phyloP scores from a whole-genome alignment of 768 basidiomycete genomes.

The Thelephora aurantiotincta region DNA sequence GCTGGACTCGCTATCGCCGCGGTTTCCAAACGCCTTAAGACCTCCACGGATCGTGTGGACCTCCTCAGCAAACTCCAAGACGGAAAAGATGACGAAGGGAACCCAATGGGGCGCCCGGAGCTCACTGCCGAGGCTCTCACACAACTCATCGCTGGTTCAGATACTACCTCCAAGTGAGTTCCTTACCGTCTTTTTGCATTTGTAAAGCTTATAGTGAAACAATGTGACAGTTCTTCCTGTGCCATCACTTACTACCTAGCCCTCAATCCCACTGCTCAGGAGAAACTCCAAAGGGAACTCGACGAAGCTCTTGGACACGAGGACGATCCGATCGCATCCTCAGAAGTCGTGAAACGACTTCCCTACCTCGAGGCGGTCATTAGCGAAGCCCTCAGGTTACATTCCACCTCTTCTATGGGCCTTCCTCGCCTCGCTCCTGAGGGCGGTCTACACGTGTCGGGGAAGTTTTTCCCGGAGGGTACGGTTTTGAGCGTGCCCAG shows the following conservation, averaged over 20 bases:
- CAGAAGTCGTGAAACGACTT: slow-evolving; percentile 56
- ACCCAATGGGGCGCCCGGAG: slow-evolving; percentile 5
- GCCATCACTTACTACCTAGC: slow-evolving; percentile 82
- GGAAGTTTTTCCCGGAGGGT: slow-evolving; percentile 54
- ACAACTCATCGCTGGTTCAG: slow-evolving; percentile 9
- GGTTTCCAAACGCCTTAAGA: too few species aligned
- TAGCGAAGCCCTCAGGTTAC: slow-evolving; percentile 73
- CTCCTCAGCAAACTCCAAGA: slow-evolving; percentile 6
- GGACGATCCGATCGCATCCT: slow-evolving; percentile 50
- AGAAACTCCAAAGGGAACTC: slow-evolving; percentile 65
- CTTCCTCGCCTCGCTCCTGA: slow-evolving; percentile 72
- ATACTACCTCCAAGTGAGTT: slow-evolving; percentile 8
- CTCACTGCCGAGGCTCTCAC: slow-evolving; percentile 5
- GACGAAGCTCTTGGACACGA: slow-evolving; percentile 41
- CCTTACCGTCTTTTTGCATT: background rate
- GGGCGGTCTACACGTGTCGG: slow-evolving; percentile 51
- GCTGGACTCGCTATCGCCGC: too few species aligned
- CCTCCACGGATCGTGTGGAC: too few species aligned
- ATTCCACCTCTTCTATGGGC: slow-evolving; percentile 75
- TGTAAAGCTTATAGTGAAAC: background rate
- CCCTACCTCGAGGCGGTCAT: slow-evolving; percentile 83
- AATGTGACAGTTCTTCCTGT: slow-evolving; percentile 57
- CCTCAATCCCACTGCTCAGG: slow-evolving; percentile 44
- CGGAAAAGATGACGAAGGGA: slow-evolving; percentile 6
- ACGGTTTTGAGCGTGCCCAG: slow-evolving; percentile 68